phyloP scores from a whole-genome alignment of 345 rosid genomes.

The Ceriops tagal region DNA sequence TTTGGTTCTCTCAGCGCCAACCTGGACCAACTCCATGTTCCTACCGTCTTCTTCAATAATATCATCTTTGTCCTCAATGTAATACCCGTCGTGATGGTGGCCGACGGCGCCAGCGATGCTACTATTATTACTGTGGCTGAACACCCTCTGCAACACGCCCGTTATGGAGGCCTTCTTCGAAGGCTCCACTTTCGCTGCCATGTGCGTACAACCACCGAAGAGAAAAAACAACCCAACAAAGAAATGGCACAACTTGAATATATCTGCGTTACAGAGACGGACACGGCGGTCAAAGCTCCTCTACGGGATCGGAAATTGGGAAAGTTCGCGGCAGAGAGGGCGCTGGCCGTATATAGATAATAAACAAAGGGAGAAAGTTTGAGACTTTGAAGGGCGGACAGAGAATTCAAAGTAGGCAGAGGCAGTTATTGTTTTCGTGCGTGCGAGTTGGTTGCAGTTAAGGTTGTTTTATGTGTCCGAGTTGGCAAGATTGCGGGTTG shows the following conservation, averaged over 20 bases:
- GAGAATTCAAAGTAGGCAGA: conserved; percentile 7
- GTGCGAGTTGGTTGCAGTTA: neutral
- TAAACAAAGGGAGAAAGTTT: neutral
- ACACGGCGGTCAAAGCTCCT: conserved; percentile 11
- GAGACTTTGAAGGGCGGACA: neutral
- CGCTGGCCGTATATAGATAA: too few species aligned
- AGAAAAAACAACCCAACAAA: neutral
- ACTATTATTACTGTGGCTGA: conserved; percentile 17
- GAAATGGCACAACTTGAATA: neutral
- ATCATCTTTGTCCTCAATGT: conserved; percentile 43
- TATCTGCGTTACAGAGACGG: neutral
- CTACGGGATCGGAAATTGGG: conserved; percentile 40
- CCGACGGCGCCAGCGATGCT: neutral
- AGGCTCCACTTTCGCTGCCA: conserved; percentile 53
- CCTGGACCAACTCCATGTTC: conserved; percentile 69
- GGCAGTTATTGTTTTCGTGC: conserved; percentile 10
- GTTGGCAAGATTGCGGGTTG: conserved; percentile 23
- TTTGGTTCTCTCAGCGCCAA: conserved; percentile 86
- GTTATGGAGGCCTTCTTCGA: conserved; percentile 59
- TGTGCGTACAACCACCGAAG: neutral
- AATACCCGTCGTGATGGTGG: conserved; percentile 7
- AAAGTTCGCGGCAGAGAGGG: conserved; percentile 23
- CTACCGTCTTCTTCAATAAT: conserved; percentile 58
- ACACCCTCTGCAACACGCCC: conserved; percentile 62
- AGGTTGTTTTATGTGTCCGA: conserved; percentile 12